Evolutionary conservation across 2,329 filamentous ascomycete species (phyloP).

Genomic region (Cladosporium sp.): DNA sequence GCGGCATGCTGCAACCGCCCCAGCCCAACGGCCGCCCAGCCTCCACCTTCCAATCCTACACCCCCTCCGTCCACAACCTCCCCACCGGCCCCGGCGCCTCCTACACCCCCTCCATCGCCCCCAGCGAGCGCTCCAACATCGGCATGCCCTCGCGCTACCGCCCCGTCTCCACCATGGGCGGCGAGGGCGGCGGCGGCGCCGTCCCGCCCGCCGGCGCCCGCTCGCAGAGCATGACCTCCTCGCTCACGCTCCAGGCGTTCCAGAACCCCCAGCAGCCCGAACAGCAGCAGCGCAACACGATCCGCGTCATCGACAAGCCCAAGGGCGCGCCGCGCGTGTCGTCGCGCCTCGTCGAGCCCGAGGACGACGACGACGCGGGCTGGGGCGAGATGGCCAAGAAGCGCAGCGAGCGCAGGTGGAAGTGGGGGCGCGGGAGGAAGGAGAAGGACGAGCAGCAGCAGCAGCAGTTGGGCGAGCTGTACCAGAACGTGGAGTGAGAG

Average conservation of each 20-base stretch:
- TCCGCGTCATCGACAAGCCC: slow-evolving; percentile 32
- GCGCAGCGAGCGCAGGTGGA: slow-evolving; percentile 27
- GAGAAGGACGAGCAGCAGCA: slow-evolving; percentile 21
- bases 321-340: slow-evolving; percentile 27
- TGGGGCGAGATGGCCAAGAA: slow-evolving; percentile 32
- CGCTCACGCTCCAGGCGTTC: slow-evolving; percentile 25
- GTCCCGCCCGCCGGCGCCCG: slow-evolving; percentile 20
- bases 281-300: slow-evolving; percentile 22
- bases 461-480: slow-evolving; percentile 24
- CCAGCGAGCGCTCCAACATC: slow-evolving; percentile 90
- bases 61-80: slow-evolving; percentile 33
- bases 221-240: slow-evolving; percentile 35
- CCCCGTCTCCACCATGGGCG: slow-evolving; percentile 57
- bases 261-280: slow-evolving; percentile 17
- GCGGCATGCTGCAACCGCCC: slow-evolving; percentile 4
- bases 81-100: slow-evolving; percentile 39
- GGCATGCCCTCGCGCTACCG: slow-evolving; percentile 86
- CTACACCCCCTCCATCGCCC: slow-evolving; percentile 87
- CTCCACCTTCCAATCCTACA: slow-evolving; percentile 21
- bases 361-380: slow-evolving; percentile 33
- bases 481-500: slow-evolving; percentile 13
- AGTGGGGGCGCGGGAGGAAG: slow-evolving; percentile 20
- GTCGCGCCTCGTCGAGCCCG: slow-evolving; percentile 18
- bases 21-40: slow-evolving; percentile 39
- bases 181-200: slow-evolving; percentile 16